Conservation (phyloP, 805 yeast species). For the Lachancea sp. region DNA sequence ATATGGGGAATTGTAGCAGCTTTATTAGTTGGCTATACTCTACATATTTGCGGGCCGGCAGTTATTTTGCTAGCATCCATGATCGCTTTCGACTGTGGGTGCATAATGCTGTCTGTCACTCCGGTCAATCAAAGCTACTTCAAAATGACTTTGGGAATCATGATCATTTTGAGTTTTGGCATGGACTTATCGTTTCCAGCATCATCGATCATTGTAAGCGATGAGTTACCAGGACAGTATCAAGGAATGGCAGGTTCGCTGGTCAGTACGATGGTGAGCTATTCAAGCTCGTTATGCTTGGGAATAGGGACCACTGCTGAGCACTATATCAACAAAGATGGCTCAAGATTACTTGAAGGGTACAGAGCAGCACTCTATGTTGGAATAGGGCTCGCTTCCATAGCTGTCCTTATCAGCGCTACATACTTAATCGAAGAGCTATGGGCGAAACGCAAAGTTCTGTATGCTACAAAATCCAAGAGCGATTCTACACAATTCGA, state of each 20-base stretch:
- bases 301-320: conserved; percentile 71
- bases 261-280: conserved; percentile 63
- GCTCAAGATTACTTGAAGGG: conserved; percentile 33
- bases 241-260: conserved; percentile 79
- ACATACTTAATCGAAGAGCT: conserved; percentile 10
- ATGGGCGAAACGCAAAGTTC: neutral
- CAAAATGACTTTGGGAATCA: conserved; percentile 49
- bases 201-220: conserved; percentile 56
- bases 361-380: conserved; percentile 53
- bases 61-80: conserved; percentile 45
- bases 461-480: neutral
- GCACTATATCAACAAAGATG: conserved; percentile 31
- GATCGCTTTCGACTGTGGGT: conserved; percentile 49
- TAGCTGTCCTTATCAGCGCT: conserved; percentile 16
- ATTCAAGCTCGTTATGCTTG: conserved; percentile 62
- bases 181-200: conserved; percentile 80
- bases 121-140: conserved; percentile 59
- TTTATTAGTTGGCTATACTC: conserved; percentile 41
- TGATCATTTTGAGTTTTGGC: conserved; percentile 57
- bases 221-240: conserved; percentile 50
- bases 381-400: conserved; percentile 51
- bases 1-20: conserved; percentile 55
- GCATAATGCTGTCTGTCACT: conserved; percentile 45
- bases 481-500: neutral
- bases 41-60: conserved; percentile 44